Evolutionary conservation across 306 rosid genomes (phyloP), one percentile per base, ranked within the genome.

Genomic region (Malus fusca): DNA sequence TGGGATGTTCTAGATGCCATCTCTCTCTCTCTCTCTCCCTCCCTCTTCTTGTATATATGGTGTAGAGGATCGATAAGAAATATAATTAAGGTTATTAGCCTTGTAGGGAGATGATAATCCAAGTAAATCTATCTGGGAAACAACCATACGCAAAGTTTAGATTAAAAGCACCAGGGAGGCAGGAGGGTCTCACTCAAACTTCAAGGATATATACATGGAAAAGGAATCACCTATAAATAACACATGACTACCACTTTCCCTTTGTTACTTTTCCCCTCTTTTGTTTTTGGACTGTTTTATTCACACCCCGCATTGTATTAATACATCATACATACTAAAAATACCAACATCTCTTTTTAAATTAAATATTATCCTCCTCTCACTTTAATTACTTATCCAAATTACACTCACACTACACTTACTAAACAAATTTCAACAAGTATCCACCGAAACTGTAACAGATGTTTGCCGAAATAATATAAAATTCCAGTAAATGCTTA

Each of bases 1-100:
- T 85, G 87, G 18, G 93, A 85, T 66, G 77, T 67, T 53, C 80
- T 79, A 4, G 85, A 72, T 65, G 87, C 82, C 91, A 89, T 93
- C 71, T 61, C 30, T 23, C 35, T 75, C 82, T 31, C 58, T 56
- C 69, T 70, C 71, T 81, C 78, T 65, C 73, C 53, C 64, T 30
- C 30, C 53, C 78, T 64, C 71, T 71, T 42, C 21, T 12, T 71
- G 19, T 37, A 3, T 55, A 77, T 77, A 78, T 71, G 55, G 52
- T 48, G 71, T 63, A 26, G 75, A 78, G 53, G 78, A 70, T 70
- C 75, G 23, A 75, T 40, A 37, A 61, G 73, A 35, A 75, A 51
- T 23, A 61, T 26, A 44, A 18, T 51, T 56, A 56, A 56, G 62
- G 23, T 51, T 35, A 8, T 35, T 14, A 42, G 44, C 66, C 15